Percentiles rank a stretch among this genome's conserved stretches.
phyloP scores from a whole-genome alignment of 176 grass and related monocot genomes.

The maize (Zea mays) region DNA sequence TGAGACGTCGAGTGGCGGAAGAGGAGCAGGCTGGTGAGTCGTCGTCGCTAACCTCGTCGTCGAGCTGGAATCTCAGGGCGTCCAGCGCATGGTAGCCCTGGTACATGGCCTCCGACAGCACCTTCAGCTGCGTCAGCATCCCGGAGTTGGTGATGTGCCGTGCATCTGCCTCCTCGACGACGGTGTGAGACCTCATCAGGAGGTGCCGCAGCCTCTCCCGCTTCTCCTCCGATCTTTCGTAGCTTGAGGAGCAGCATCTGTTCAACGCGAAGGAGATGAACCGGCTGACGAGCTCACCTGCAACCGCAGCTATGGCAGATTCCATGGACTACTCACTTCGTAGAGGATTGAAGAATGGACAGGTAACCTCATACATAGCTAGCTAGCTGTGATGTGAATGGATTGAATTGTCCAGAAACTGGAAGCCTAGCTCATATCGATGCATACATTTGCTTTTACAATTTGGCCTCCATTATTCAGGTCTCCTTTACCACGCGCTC shows the following conservation, averaged over 20 bases:
- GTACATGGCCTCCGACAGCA: constrained; percentile 19
- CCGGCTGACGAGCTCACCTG: constrained; percentile 10
- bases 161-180: constrained; percentile 19
- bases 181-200: not conserved
- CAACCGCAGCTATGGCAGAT: not conserved
- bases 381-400: no score
- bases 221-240: not conserved
- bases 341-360: not conserved
- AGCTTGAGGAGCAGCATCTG: not conserved
- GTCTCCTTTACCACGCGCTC: no score
- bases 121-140: constrained; percentile 26
- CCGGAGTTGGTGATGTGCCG: constrained; percentile 9
- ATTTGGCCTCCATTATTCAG: not conserved
- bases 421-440: no score
- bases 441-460: no score
- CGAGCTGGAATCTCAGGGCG: not conserved
- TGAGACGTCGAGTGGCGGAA: not conserved
- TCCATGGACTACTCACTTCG: not conserved
- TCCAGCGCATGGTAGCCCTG: constrained; percentile 22
- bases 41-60: not conserved
- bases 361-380: no score
- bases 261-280: not conserved
- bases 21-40: not conserved
- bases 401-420: no score
- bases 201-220: not conserved